Base-by-base conservation (phyloP, 73 alveolate species). In the Paramecium pentaurelia region DNA sequence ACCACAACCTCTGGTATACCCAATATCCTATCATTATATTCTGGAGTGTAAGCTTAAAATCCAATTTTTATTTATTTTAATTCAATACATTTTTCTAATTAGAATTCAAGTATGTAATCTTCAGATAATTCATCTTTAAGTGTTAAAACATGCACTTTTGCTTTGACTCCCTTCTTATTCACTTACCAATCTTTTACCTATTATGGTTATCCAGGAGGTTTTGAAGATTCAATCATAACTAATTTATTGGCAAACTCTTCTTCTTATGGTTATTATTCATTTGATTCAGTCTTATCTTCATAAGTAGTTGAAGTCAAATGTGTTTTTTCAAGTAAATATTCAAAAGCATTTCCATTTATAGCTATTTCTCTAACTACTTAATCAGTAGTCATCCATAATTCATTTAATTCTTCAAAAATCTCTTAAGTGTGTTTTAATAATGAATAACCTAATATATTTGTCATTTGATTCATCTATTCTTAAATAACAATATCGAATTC, bases 41-140 rank as follows among this genome's bases (percentile, higher is more conserved):
- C 94, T 30, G 91, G 77, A 77, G 92, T 71, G 68, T 71, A 89
- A 11, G 75, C 68, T 25, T 89, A 71, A 89, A 89, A 89, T 28
- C 94, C 94, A n/a, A 89, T 89, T 25, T 54, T 89, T 3, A 89
- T 89, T 22, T 45, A 44, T 47, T 80, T 80, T 20, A 80, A 80
- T 47, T 80, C 91, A 80, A 80, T 49, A 1, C 28, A 8, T 47
- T 80, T 80, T 14, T 80, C 91, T 47, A 80, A 80, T 80, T 80
- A 80, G 49, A 80, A 80, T 32, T 80, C 91, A 40, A 80, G 58
- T 20, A 28, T 40, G 16, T 45, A 80, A 22, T 80, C 91, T 11
- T 80, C 91, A 45, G 47, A 42, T 8, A 14, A 45, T 25, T 80
- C 75, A 27, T 80, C 91, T 32, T 40, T 42, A 5, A 80, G 18